Base-by-base conservation (phyloP, 495 filamentous ascomycete genomes). In the Penicillium psychrofluorescens region DNA sequence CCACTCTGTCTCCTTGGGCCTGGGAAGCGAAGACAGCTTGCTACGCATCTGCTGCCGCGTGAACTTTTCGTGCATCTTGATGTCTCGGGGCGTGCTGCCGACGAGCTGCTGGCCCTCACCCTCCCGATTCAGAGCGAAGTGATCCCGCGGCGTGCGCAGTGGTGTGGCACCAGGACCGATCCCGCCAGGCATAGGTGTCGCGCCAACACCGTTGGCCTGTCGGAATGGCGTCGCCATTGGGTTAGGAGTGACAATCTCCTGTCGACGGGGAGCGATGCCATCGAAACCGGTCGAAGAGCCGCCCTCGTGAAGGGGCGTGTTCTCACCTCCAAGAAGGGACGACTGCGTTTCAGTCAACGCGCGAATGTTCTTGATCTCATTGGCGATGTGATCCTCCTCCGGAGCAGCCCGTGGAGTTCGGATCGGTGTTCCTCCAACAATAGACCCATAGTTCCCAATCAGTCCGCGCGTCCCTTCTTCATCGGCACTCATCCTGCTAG, bases 321-420 rank as follows among this genome's bases (percentile, higher is more conserved):
- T 97, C 46, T 97, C 94, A 1, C 91, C 92, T 43, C 92, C 92
- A 12, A 97, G 76, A 11, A 98, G 71, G 12, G 88, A 94, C n/a
- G 91, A 96, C 57, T 96, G 86, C 0, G 92, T 97, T 55, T 95
- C 87, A 0, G 90, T 96, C 36, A 95, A 69, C 7, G 90, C 88
- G 33, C 88, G 77, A 43, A 96, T 95, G 61, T 98, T 97, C 48
- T 80, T 83, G 45, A 97, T 94, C 63, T 98, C 92, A 56, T 97
- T 98, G 40, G 91, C 88, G 40, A 98, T 88, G 49, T 85, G 82
- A 61, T 98, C 94, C 57, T 97, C 90, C 58, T 95, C 86, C 7
- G 90, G 85, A 0, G 92, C 85, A 12, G 89, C 90, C 56, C 82
- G 78, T 2, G 92, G 92, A 31, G 92, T 98, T 44, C 92, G 77